Conservation (phyloP, 805 yeast species). For the Candida takata region DNA sequence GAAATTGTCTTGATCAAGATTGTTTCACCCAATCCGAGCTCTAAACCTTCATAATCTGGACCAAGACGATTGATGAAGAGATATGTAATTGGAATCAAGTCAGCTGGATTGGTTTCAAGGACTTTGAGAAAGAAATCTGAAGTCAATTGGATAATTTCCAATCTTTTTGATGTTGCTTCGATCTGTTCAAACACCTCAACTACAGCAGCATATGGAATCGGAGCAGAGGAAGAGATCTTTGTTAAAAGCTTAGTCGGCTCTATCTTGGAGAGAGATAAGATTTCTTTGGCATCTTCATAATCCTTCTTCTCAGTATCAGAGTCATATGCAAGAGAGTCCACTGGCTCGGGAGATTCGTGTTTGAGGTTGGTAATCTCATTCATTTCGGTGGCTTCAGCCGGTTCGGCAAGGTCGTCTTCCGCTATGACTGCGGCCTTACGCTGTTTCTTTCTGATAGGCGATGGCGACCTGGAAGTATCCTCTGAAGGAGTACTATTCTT, state of each 20-base stretch:
- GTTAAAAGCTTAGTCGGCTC: constrained; percentile 5
- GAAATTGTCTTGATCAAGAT: constrained; percentile 80
- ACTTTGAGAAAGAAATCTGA: constrained; percentile 67
- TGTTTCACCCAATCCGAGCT: constrained; percentile 90
- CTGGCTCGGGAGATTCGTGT: constrained; percentile 1
- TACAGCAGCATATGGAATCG: constrained; percentile 31
- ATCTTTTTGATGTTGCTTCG: constrained; percentile 74
- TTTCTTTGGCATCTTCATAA: constrained; percentile 17
- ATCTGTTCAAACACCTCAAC: constrained; percentile 68
- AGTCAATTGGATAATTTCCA: constrained; percentile 71
- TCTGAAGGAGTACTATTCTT: not conserved
- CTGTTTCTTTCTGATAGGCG: constrained; percentile 8
- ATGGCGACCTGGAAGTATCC: constrained; percentile 2
- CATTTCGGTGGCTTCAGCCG: no score
- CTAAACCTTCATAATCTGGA: constrained; percentile 94
- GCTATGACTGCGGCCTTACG: constrained; percentile 1
- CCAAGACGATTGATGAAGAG: constrained; percentile 84
- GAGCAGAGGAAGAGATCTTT: constrained; percentile 9
- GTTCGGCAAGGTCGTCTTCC: not conserved
- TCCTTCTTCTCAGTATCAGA: constrained; percentile 22
- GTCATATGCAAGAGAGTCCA: constrained; percentile 16
- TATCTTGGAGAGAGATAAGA: constrained; percentile 13
- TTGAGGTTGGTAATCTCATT: no score
- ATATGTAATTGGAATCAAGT: constrained; percentile 67
- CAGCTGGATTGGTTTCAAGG: constrained; percentile 44